Percentiles rank a stretch among this genome's conserved stretches.
Evolutionary conservation across 768 basidiomycete genomes (phyloP).

Genomic region (Galerina sulciceps): DNA sequence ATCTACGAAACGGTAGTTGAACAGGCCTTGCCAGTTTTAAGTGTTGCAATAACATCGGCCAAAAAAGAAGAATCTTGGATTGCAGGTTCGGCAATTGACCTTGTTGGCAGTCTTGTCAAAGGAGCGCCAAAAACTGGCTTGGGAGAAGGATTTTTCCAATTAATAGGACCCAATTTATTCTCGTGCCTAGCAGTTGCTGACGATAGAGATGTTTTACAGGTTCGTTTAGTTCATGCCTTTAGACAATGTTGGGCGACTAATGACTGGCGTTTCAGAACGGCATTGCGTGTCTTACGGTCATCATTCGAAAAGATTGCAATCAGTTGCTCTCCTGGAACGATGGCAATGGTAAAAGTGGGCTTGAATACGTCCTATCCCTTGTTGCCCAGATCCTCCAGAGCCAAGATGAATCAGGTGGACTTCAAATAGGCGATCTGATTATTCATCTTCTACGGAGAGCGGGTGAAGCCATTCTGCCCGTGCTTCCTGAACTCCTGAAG

Average conservation of each 20-base stretch:
- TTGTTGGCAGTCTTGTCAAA: slow-evolving; percentile 71
- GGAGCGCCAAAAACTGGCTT: slow-evolving; percentile 68
- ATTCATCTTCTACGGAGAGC: slow-evolving; percentile 89
- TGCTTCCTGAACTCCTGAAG: slow-evolving; percentile 84
- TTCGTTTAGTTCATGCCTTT: slow-evolving; percentile 27
- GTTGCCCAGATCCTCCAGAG: slow-evolving; percentile 78
- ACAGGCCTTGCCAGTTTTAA: slow-evolving; percentile 74
- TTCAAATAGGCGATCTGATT: slow-evolving; percentile 93
- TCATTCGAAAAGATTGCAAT: slow-evolving; percentile 85
- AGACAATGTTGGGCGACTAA: background rate
- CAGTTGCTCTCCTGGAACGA: slow-evolving; percentile 84
- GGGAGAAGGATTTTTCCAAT: slow-evolving; percentile 80
- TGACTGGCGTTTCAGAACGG: slow-evolving; percentile 62
- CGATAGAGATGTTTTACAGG: slow-evolving; percentile 87
- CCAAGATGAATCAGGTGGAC: slow-evolving; percentile 89
- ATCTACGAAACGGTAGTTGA: slow-evolving; percentile 78
- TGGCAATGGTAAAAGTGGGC: slow-evolving; percentile 67
- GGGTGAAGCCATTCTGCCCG: slow-evolving; percentile 78
- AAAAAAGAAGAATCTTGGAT: slow-evolving; percentile 73
- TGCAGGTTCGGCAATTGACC: slow-evolving; percentile 80
- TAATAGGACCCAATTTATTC: slow-evolving; percentile 79
- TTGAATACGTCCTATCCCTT: slow-evolving; percentile 73
- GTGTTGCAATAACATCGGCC: slow-evolving; percentile 61
- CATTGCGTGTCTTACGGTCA: slow-evolving; percentile 76
- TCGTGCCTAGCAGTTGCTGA: slow-evolving; percentile 68